Percentiles rank a stretch among this genome's conserved stretches.
phyloP scores from a whole-genome alignment of 202 grass and related monocot genomes.

The Bolboschoenoplectus hybrid region DNA sequence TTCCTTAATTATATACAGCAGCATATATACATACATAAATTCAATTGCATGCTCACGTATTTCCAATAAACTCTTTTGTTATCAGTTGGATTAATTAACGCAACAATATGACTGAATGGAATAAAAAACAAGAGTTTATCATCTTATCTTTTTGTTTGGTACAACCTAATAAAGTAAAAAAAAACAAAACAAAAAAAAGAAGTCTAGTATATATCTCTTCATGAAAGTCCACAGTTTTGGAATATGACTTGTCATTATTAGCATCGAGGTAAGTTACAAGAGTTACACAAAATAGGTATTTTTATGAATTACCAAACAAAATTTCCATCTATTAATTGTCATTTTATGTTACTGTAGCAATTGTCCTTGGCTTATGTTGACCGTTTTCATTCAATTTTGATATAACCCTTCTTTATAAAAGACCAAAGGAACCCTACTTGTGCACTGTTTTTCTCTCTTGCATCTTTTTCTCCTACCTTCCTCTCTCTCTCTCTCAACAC shows the following conservation, averaged over 20 bases:
- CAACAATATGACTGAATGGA: background rate
- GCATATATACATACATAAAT: no score
- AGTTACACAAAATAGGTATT: conserved; percentile 17
- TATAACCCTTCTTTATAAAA: conserved; percentile 25
- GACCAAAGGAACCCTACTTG: background rate
- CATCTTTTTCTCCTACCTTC: conserved; percentile 13
- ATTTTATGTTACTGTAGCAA: conserved; percentile 7
- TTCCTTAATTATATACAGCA: background rate
- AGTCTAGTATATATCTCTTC: background rate
- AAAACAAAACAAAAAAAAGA: no score
- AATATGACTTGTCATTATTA: conserved; percentile 1
- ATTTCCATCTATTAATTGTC: background rate
- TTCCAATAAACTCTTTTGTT: background rate
- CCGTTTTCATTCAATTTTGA: background rate
- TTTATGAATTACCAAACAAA: background rate
- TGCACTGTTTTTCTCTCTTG: conserved; percentile 41
- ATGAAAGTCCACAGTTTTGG: background rate
- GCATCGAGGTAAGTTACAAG: background rate
- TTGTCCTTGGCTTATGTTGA: background rate
- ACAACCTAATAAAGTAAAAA: background rate
- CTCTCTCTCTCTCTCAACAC: background rate
- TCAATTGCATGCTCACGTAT: background rate
- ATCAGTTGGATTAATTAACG: background rate
- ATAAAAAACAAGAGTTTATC: background rate
- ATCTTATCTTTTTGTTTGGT: background rate